Percentiles rank a stretch among this genome's conserved stretches.
phyloP scores from a whole-genome alignment of 345 rosid genomes.

The Eucalyptus polybractea region DNA sequence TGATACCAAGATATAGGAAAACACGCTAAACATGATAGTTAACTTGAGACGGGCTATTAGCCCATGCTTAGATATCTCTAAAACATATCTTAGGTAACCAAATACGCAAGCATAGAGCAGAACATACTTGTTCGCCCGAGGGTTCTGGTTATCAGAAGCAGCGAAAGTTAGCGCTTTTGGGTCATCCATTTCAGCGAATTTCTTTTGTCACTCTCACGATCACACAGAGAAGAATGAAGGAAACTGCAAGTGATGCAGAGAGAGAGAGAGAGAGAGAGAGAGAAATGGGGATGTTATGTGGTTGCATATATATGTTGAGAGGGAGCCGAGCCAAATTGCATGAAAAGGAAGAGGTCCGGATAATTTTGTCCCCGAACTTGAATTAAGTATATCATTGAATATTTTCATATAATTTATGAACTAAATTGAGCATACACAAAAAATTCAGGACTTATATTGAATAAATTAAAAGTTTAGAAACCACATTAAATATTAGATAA shows the following conservation, averaged over 20 bases:
- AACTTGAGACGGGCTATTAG: no score
- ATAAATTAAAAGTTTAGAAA: no score
- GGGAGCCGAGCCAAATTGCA: no score
- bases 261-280: not conserved
- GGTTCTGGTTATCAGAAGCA: not conserved
- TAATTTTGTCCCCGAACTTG: no score
- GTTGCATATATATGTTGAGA: not conserved
- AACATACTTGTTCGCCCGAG: slow-evolving; percentile 17
- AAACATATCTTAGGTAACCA: no score
- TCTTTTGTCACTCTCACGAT: not conserved
- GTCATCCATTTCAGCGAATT: not conserved
- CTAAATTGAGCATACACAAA: not conserved
- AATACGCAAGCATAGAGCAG: not conserved
- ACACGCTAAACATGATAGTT: no score
- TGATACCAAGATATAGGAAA: no score
- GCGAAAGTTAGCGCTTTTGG: not conserved
- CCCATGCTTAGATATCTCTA: no score
- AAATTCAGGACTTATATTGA: fast-evolving
- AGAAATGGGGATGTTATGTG: not conserved
- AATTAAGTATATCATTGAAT: no score
- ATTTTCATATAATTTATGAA: no score
- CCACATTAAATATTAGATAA: fast-evolving
- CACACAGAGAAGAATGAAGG: not conserved
- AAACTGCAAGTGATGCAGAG: not conserved
- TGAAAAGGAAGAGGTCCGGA: no score